Evolutionary conservation across 1,284 basidiomycete genomes (phyloP).

Genomic region (Moesziomyces sp.): DNA sequence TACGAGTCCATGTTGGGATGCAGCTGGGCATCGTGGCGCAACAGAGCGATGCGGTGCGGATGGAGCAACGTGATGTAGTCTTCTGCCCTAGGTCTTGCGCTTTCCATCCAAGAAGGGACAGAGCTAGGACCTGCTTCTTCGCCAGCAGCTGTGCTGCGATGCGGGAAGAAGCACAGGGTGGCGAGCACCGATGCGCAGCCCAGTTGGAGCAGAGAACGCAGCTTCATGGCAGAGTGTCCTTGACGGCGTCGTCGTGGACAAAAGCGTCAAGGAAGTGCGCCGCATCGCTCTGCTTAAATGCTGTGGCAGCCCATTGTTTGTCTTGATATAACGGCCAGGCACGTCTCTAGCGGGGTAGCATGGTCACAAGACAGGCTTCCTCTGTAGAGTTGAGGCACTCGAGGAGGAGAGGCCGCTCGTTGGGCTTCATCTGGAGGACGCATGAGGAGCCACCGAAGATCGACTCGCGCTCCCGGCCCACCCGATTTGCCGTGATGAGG

Average conservation of each 20-base stretch:
- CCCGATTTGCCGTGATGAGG: slow-evolving; percentile 56
- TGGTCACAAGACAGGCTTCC: slow-evolving; percentile 33
- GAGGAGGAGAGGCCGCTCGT: slow-evolving; percentile 33
- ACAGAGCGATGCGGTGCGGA: neutral
- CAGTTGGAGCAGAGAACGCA: neutral
- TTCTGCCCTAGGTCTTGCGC: neutral
- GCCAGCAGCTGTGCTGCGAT: neutral
- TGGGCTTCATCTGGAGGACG: slow-evolving; percentile 37
- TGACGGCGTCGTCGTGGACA: neutral
- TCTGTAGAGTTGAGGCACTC: slow-evolving; percentile 17
- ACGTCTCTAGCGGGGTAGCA: slow-evolving; percentile 11
- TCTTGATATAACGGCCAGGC: no score
- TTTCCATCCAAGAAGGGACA: neutral
- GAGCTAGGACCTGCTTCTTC: no score
- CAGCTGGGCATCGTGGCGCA: neutral
- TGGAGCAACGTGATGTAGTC: neutral
- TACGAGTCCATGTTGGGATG: neutral
- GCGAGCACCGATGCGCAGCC: neutral
- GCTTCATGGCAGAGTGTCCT: neutral
- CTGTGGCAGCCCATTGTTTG: no score
- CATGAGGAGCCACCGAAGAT: slow-evolving; percentile 58
- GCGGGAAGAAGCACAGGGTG: neutral
- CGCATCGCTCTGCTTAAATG: neutral
- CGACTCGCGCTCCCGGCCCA: slow-evolving; percentile 42
- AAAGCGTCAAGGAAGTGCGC: no score